Evolutionary conservation across 306 rosid species (phyloP), one percentile per base, ranked within the genome.

Genomic region (Trichosanthes cucumerina): DNA sequence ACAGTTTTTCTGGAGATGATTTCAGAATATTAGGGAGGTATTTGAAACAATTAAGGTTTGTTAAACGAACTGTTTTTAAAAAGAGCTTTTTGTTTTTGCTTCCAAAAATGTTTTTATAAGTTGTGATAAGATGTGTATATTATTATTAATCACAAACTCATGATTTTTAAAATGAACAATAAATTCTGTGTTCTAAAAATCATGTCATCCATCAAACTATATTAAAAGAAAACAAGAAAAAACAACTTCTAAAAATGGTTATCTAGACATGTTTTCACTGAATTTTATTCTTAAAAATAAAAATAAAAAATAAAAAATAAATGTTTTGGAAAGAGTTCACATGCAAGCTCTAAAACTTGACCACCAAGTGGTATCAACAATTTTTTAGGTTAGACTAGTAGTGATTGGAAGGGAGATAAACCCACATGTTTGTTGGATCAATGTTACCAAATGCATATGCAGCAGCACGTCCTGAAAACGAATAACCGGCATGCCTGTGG

Each of bases 391-490:
- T 54, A n/a, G 34, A 75, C 39, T 21, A 76, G 7, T 23, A 72
- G 68, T 15, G 38, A 19, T 18, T 43, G 28, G 26, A 77, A 59
- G 73, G 50, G 69, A 77, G 11, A 41, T 59, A 18, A 24, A 78
- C 81, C 34, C 68, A 95, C 99, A 95, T 88, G 84, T 79, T 91
- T 52, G 96, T 85, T 39, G 99, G 99, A 85, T 95, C 97, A 38
- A 95, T 95, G 87, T 92, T 95, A 80, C 89, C 97, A 86, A 95
- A 95, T 21, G 97, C 97, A 87, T 90, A 96, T 5, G 99, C 99
- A 43, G 99, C 99, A 60, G 99, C 97, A 65, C 90, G 91, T 33
- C 99, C 99, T 9, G 99, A 96, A 84, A 87, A 96, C 16, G 97
- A 92, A 87, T 91, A 96, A 72, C 99, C 99, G 36, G 99, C 99